Evolutionary conservation across 2,329 filamentous ascomycete species (phyloP), one percentile per base, ranked within the genome.

Genomic region (Colletotrichum somersetense): DNA sequence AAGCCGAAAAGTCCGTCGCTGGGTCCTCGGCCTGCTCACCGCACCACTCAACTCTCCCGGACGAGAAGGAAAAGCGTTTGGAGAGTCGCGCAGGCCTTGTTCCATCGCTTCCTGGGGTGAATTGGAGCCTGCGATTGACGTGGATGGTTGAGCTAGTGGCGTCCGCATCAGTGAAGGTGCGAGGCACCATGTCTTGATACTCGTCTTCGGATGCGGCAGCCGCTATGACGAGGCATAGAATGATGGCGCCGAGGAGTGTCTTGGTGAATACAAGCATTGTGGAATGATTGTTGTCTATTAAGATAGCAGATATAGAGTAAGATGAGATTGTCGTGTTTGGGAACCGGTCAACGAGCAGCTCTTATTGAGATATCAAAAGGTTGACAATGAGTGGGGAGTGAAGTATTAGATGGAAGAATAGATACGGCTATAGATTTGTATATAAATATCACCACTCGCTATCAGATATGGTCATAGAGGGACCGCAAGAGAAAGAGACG

Each of bases 1-100:
- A 53, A 8, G 67, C 20, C 12, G 71, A 72, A 26, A 58, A 71
- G 52, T 72, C 63, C 11, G 72, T 61, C 40, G 48, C 55, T 1
- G 65, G 66, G 44, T 65, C 53, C 44, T 71, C 57, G 23, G 67
- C 67, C 11, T 59, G 33, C 40, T 74, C 74, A 35, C 72, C 68
- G 66, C 74, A 75, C 66, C 61, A 75, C 38, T 75, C 72, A 40
- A 69, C 65, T 30, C 68, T 63, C 50, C 73, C 71, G 55, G 71
- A 42, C 20, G 62, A 71, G 40, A 73, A 73, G 30, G 57, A 26
- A 42, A 67, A 62, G 6, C 71, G 42, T 26, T 73, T 71, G 1
- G 42, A 42, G 14, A 71, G 42, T 2, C 67, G 71, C 26, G 46
- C 40, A 20, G 70, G 70, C 12, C 70, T 53, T 16, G 53, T 26